phyloP scores from a whole-genome alignment of 257 asterid species.

The Primulina tabacum region DNA sequence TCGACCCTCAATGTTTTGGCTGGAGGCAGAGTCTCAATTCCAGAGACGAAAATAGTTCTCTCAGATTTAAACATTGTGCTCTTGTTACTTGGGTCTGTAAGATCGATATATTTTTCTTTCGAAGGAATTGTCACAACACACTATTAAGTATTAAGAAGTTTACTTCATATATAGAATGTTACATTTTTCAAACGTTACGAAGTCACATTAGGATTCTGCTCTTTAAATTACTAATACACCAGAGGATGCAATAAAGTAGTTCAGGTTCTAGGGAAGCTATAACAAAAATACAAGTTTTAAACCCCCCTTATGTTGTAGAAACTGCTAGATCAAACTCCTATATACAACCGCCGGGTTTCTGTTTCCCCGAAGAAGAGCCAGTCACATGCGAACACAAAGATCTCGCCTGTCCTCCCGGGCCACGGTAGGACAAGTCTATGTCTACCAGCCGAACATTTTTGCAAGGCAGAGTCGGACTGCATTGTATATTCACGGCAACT shows the following conservation, averaged over 20 bases:
- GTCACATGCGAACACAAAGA: constrained; percentile 45
- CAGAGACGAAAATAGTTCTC: constrained; percentile 31
- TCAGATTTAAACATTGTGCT: constrained; percentile 7
- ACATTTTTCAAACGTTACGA: not conserved
- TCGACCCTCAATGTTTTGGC: constrained; percentile 37
- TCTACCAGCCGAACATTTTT: constrained; percentile 42
- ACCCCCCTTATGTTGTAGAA: not conserved
- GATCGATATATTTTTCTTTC: constrained; percentile 13
- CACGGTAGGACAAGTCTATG: constrained; percentile 44
- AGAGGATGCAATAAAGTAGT: not conserved
- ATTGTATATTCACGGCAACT: constrained; percentile 47
- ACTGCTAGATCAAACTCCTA: not conserved
- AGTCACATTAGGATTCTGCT: no score
- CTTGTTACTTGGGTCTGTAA: constrained; percentile 19
- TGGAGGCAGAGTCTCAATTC: constrained; percentile 49
- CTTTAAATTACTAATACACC: not conserved
- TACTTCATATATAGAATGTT: not conserved
- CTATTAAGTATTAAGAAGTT: no score
- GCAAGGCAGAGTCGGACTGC: constrained; percentile 56
- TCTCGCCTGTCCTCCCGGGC: constrained; percentile 29
- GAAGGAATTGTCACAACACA: not conserved
- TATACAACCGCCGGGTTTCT: constrained; percentile 49
- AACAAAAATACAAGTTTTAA: not conserved
- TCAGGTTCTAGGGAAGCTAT: no score
- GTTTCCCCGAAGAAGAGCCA: constrained; percentile 47